Evolutionary conservation across 2,329 filamentous ascomycete species (phyloP), one percentile per base, ranked within the genome.

Genomic region (Beauveria sp.): DNA sequence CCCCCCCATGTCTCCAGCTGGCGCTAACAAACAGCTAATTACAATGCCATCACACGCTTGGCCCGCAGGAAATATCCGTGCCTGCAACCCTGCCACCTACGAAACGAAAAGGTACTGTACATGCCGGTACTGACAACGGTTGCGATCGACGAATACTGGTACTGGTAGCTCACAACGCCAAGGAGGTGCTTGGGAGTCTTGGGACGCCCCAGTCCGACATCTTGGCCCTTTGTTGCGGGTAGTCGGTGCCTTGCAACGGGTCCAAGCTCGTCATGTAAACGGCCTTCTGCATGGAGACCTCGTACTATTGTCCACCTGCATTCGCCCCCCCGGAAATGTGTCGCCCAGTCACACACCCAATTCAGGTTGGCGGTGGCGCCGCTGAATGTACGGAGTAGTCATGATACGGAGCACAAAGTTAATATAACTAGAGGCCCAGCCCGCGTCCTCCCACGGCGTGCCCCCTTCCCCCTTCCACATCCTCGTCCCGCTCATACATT

Each of bases 391-490:
- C 34, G 1, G 34, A 38, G 34, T 38, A 38, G 34, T 38, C 34
- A 38, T 38, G 34, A 38, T 38, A 38, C 34, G 34, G 34, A 14
- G 34, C 34, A 38, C 34, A 38, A 38, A 47, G 20, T 26, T 24
- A 54, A 40, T 53, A 54, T 54, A 42, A 26, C n/a, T 8, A 20
- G n/a, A n/a, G 30, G 51, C 51, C 38, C 51, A 14, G 22, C 51
- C 16, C 51, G 51, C 34, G 14, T n/a, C n/a, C 34, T n/a, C 38
- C 38, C 22, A 16, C 22, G 4, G 16, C 51, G 22, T 47, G 34
- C 34, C 34, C 34, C 34, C 30, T 34, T 38, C 12, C 34, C 47
- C 46, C 26, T 47, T 64, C 60, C 62, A 61, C 61, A 60, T 62
- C 65, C 54, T 49, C 30, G 12, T 38, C 14, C 5, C 34, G 34